phyloP scores from a whole-genome alignment of 208 protist genomes.

The Acanthamoeba healyi region DNA sequence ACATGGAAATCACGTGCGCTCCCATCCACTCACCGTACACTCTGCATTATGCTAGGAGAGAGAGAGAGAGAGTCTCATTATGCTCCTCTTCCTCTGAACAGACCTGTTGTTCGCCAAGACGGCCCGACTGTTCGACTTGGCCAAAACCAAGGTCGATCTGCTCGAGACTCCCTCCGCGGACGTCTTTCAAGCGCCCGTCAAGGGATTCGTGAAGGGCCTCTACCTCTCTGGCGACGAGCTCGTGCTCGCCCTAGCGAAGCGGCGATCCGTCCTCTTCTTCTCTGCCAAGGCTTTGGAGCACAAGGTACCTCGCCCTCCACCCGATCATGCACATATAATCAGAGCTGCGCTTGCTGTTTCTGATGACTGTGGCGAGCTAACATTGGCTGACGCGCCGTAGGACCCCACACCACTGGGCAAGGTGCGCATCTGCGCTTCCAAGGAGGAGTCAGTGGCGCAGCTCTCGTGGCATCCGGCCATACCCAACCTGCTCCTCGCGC shows the following conservation, averaged over 20 bases:
- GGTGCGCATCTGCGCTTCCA: conserved; percentile 41
- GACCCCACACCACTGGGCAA: not conserved
- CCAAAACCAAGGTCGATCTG: conserved; percentile 1
- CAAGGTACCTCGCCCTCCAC: not conserved
- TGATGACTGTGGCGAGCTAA: too few species aligned
- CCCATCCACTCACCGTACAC: not conserved
- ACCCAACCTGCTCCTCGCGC: conserved; percentile 11
- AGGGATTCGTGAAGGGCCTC: conserved; percentile 1
- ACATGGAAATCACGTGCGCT: not conserved
- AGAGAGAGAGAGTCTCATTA: too few species aligned
- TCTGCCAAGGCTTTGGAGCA: not conserved
- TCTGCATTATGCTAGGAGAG: too few species aligned
- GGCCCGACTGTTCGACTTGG: not conserved
- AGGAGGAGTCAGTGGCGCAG: not conserved
- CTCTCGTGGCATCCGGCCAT: conserved; percentile 15
- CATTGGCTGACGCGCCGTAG: not conserved
- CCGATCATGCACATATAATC: too few species aligned
- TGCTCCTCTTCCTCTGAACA: not conserved
- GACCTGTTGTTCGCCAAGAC: conserved; percentile 40
- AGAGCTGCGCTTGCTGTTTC: too few species aligned
- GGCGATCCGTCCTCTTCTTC: conserved; percentile 40
- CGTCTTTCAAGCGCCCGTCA: not conserved
- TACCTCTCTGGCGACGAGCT: conserved; percentile 26
- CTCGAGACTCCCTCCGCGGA: not conserved
- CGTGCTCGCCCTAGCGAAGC: not conserved